These are phyloP conservation scores for Citrus sp. DNA, from an alignment of 345 rosid genomes.

Conservation along the genomic window DNA sequence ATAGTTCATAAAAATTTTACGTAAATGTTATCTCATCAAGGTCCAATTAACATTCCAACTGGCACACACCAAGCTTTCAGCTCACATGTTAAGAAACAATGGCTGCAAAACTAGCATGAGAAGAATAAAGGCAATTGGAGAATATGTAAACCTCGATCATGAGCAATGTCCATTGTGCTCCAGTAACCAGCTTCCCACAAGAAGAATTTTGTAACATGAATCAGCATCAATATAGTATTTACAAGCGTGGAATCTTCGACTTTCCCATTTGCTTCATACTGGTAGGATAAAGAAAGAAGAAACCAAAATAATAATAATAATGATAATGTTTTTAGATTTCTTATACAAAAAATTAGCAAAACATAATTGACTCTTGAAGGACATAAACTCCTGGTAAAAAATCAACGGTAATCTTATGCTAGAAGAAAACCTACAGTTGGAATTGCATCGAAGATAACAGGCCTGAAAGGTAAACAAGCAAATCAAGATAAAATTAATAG, in stretches of 20 bases:
- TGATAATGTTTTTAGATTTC: not conserved
- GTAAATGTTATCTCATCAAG: not conserved
- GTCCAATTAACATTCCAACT: not conserved
- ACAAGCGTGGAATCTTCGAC: conserved; percentile 93
- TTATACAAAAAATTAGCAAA: not conserved
- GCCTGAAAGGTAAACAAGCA: not conserved
- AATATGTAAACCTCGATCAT: conserved; percentile 80
- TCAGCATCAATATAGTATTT: conserved; percentile 83
- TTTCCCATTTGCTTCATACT: conserved; percentile 81
- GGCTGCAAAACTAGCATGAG: not conserved
- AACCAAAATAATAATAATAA: conserved; percentile 10
- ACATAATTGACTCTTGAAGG: not conserved
- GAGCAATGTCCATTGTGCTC: conserved; percentile 99
- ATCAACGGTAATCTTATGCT: not conserved
- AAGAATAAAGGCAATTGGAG: not conserved
- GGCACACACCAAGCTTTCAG: not conserved
- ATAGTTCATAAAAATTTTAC: not conserved
- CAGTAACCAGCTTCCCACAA: conserved; percentile 99
- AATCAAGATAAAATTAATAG: not conserved
- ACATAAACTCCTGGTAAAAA: not conserved
- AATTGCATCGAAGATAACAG: not conserved
- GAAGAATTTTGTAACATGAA: conserved; percentile 87
- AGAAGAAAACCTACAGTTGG: not conserved
- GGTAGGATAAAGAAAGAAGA: conserved; percentile 25
- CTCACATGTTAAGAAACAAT: not conserved